Evolutionary conservation across 2,329 filamentous ascomycete species (phyloP).

Genomic region (Cladosporium sp.): DNA sequence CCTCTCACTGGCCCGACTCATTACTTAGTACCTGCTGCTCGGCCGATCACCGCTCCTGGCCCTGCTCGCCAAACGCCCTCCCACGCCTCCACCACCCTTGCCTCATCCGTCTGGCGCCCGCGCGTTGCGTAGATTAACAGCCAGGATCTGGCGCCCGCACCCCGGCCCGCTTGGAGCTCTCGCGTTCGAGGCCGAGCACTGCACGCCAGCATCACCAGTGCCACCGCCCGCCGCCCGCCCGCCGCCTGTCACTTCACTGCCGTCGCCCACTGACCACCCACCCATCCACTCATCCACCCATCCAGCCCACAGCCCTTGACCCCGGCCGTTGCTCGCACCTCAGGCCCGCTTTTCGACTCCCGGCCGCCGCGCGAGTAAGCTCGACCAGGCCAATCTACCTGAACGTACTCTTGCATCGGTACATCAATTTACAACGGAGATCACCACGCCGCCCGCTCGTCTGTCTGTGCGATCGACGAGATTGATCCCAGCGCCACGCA

Average conservation of each 20-base stretch:
- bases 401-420: conserved; percentile 8
- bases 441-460: conserved; percentile 8
- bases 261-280: conserved; percentile 13
- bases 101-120: conserved; percentile 9
- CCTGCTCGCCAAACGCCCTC: background rate
- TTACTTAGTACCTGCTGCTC: background rate
- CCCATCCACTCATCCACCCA: background rate
- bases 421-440: conserved; percentile 12
- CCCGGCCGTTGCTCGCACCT: conserved; percentile 10
- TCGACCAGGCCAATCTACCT: conserved; percentile 10
- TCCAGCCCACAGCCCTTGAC: background rate
- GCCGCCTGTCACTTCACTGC: conserved; percentile 20
- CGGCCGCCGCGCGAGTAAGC: conserved; percentile 10
- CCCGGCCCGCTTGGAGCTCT: conserved; percentile 20
- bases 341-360: conserved; percentile 9
- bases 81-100: conserved; percentile 3
- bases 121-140: conserved; percentile 22
- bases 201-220: conserved; percentile 12
- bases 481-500: conserved; percentile 11
- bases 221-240: conserved; percentile 17
- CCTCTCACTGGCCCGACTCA: background rate
- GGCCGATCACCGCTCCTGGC: conserved; percentile 13
- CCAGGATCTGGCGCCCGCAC: conserved; percentile 22
- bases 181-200: conserved; percentile 17
- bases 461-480: conserved; percentile 8